Evolutionary conservation across 2,329 filamentous ascomycete genomes (phyloP).

Genomic region (Talaromyces sp.): DNA sequence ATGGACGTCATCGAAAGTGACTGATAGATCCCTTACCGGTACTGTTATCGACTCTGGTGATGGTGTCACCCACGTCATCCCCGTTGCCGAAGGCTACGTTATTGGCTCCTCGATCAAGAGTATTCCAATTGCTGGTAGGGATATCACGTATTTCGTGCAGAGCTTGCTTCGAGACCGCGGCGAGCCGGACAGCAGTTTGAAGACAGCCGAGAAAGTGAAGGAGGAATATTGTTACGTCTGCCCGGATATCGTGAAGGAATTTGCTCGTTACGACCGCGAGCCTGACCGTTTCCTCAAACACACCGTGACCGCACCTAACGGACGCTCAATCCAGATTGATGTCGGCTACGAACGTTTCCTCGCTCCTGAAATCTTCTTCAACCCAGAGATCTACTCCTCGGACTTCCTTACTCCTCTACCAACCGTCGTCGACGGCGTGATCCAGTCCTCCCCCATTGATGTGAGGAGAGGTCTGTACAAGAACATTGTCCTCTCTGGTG

Average conservation of each 20-base stretch:
- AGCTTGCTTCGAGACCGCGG: slow-evolving; percentile 92
- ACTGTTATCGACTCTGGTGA: slow-evolving; percentile 99
- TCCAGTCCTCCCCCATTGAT: slow-evolving; percentile 96
- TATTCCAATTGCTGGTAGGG: slow-evolving; percentile 94
- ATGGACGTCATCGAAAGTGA: slow-evolving; percentile 98
- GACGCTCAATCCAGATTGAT: slow-evolving; percentile 80
- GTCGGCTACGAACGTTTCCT: slow-evolving; percentile 98
- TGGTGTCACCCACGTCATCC: slow-evolving; percentile 98
- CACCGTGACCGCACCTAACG: slow-evolving; percentile 79
- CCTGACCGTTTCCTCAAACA: slow-evolving; percentile 89
- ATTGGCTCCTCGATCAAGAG: slow-evolving; percentile 99
- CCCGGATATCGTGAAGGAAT: slow-evolving; percentile 98
- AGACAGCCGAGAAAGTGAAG: slow-evolving; percentile 97
- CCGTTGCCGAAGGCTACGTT: slow-evolving; percentile 96
- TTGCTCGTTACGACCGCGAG: slow-evolving; percentile 89
- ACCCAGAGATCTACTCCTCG: slow-evolving; percentile 98
- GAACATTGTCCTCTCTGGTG: slow-evolving; percentile 97
- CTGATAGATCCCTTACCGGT: slow-evolving; percentile 90
- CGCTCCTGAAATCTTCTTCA: slow-evolving; percentile 99
- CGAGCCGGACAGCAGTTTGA: slow-evolving; percentile 93
- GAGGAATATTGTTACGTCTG: slow-evolving; percentile 98
- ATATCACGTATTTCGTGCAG: slow-evolving; percentile 99
- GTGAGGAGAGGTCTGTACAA: slow-evolving; percentile 97
- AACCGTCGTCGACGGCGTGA: slow-evolving; percentile 91
- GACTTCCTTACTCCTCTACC: slow-evolving; percentile 96